phyloP scores from a whole-genome alignment of 2,329 filamentous ascomycete species.

The Arthrobotrys sphaeroides region DNA sequence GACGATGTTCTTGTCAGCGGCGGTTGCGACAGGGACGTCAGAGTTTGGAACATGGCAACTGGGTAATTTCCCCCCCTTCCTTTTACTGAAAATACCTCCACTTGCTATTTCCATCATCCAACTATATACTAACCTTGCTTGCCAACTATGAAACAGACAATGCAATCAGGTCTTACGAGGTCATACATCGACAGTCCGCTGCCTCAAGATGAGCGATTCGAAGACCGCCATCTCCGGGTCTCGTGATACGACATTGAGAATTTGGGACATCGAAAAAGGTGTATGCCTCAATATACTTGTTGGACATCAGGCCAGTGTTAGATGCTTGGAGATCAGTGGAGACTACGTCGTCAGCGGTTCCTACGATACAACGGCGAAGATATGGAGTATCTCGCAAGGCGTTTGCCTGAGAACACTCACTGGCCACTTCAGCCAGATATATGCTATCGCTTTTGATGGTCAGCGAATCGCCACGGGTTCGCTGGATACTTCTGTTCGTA shows the following conservation, averaged over 20 bases:
- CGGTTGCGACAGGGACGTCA: slow-evolving; percentile 93
- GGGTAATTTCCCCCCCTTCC: slow-evolving; percentile 70
- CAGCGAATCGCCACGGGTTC: slow-evolving; percentile 92
- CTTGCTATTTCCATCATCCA: background rate
- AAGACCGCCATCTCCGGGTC: slow-evolving; percentile 97
- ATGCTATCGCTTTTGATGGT: slow-evolving; percentile 97
- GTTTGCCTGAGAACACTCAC: slow-evolving; percentile 88
- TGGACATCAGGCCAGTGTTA: slow-evolving; percentile 92
- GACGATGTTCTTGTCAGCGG: slow-evolving; percentile 94
- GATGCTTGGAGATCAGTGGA: slow-evolving; percentile 93
- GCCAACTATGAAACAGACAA: slow-evolving; percentile 66
- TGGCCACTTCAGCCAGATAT: slow-evolving; percentile 98
- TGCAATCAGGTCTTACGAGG: slow-evolving; percentile 86
- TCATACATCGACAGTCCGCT: slow-evolving; percentile 95
- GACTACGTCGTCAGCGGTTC: slow-evolving; percentile 98
- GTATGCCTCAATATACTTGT: slow-evolving; percentile 90
- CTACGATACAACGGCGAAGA: slow-evolving; percentile 95
- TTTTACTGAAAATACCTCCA: too few relatives aligned
- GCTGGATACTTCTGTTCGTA: slow-evolving; percentile 92
- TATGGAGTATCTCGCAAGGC: slow-evolving; percentile 97
- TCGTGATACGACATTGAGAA: slow-evolving; percentile 88
- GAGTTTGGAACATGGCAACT: slow-evolving; percentile 94
- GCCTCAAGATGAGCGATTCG: slow-evolving; percentile 94
- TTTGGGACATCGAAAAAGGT: slow-evolving; percentile 92
- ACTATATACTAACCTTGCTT: background rate